These are phyloP conservation scores for Protomyces macrosporus DNA, from an alignment of 1,139 yeast species.

Conservation along the genomic window DNA sequence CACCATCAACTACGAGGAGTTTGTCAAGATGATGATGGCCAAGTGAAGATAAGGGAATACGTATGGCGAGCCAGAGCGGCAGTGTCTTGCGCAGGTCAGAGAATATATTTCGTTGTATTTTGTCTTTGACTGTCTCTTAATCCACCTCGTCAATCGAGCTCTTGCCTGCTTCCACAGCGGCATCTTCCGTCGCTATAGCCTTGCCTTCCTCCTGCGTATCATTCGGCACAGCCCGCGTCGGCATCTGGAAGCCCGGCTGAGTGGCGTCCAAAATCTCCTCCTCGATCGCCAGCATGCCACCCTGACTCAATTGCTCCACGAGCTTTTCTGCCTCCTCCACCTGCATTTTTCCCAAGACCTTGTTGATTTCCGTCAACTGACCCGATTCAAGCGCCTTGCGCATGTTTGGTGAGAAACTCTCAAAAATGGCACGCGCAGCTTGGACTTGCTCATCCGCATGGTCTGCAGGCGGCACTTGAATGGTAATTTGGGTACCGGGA, in stretches of 20 bases:
- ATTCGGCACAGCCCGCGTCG: slow-evolving; percentile 2
- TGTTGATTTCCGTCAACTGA: slow-evolving; percentile 71
- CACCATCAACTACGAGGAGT: slow-evolving; percentile 91
- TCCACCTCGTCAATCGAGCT: not conserved
- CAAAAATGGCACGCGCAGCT: slow-evolving; percentile 50
- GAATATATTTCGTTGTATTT: not conserved
- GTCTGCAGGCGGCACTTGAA: slow-evolving; percentile 55
- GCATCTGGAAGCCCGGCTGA: slow-evolving; percentile 37
- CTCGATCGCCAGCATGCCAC: slow-evolving; percentile 77
- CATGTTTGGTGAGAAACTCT: slow-evolving; percentile 57
- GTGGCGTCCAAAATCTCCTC: slow-evolving; percentile 70
- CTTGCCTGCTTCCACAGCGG: not conserved
- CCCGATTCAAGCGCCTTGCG: slow-evolving; percentile 70
- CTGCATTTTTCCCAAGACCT: slow-evolving; percentile 69
- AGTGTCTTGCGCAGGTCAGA: not conserved
- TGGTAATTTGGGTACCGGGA: slow-evolving; percentile 69
- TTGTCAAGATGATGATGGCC: slow-evolving; percentile 63
- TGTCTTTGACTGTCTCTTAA: not conserved
- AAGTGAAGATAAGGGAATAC: slow-evolving; percentile 23
- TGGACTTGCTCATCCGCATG: slow-evolving; percentile 44
- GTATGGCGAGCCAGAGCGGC: not conserved
- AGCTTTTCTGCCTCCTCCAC: slow-evolving; percentile 75
- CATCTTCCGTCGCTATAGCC: not conserved
- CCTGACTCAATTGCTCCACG: slow-evolving; percentile 67
- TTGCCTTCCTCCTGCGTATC: not conserved